phyloP scores from a whole-genome alignment of 257 asterid genomes.

The Eucommia ulmoides region DNA sequence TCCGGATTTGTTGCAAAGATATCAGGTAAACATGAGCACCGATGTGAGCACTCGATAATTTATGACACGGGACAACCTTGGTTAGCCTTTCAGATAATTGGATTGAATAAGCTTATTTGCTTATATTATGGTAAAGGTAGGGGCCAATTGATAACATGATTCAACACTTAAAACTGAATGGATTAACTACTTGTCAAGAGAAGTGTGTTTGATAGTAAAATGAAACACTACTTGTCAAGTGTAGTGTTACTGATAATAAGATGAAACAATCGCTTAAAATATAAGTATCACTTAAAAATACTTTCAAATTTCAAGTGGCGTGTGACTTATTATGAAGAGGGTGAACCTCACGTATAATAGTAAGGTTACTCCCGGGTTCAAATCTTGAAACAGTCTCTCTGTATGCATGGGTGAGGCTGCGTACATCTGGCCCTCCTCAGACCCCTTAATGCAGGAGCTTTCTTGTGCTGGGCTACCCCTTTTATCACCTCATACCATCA shows the following conservation, averaged over 20 bases:
- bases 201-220: background rate
- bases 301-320: too few relatives aligned
- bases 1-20: constrained; percentile 56
- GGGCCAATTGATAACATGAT: background rate
- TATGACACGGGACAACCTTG: background rate
- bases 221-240: too few relatives aligned
- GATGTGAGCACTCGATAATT: background rate
- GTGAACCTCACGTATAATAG: too few relatives aligned
- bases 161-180: background rate
- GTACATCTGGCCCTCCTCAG: too few relatives aligned
- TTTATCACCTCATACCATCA: background rate
- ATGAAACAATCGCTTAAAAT: too few relatives aligned
- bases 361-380: too few relatives aligned
- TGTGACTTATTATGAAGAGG: too few relatives aligned
- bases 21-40: constrained; percentile 44
- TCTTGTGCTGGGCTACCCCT: background rate
- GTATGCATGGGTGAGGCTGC: too few relatives aligned
- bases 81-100: background rate
- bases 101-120: background rate
- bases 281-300: too few relatives aligned
- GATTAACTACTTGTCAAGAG: background rate
- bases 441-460: background rate
- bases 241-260: too few relatives aligned
- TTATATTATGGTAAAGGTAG: background rate
- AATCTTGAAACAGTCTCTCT: too few relatives aligned